Evolutionary conservation across 1,139 yeast species (phyloP).

Genomic region (Diutina neorugosa): DNA sequence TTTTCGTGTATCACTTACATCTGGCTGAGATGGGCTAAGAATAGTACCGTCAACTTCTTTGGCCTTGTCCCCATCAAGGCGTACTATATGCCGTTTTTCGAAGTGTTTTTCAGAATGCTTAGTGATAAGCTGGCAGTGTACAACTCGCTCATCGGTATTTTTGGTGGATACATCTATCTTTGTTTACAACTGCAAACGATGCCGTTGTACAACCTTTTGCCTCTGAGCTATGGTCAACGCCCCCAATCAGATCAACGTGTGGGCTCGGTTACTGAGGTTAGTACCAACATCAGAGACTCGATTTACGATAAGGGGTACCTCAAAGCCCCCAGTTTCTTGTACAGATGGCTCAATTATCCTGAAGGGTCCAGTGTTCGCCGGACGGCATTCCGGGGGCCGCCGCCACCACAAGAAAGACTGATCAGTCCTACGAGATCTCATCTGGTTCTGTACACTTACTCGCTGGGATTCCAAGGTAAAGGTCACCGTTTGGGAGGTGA

Average conservation of each 20-base stretch:
- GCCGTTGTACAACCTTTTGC: slow-evolving; percentile 29
- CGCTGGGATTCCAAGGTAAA: slow-evolving; percentile 16
- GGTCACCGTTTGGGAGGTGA: slow-evolving; percentile 22
- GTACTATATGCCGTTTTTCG: slow-evolving; percentile 45
- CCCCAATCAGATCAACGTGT: slow-evolving; percentile 2
- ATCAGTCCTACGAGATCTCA: neutral
- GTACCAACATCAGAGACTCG: slow-evolving; percentile 9
- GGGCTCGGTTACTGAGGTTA: neutral
- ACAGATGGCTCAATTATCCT: slow-evolving; percentile 22
- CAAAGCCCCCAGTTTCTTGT: slow-evolving; percentile 29
- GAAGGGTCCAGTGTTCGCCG: slow-evolving; percentile 15
- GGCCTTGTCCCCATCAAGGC: slow-evolving; percentile 47
- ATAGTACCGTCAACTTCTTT: slow-evolving; percentile 37
- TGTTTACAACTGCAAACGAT: slow-evolving; percentile 45
- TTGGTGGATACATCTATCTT: slow-evolving; percentile 46
- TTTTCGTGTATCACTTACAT: slow-evolving; percentile 44
- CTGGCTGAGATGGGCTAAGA: slow-evolving; percentile 45
- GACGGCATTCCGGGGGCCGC: slow-evolving; percentile 17
- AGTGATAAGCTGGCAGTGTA: slow-evolving; percentile 29
- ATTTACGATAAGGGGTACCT: slow-evolving; percentile 32
- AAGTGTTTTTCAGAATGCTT: slow-evolving; percentile 35
- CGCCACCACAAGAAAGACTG: neutral
- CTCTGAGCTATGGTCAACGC: slow-evolving; percentile 29
- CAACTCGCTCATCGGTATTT: slow-evolving; percentile 35
- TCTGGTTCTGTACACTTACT: neutral